Conservation (phyloP, 495 filamentous ascomycete species). For the Chlorociboria aeruginascens region DNA sequence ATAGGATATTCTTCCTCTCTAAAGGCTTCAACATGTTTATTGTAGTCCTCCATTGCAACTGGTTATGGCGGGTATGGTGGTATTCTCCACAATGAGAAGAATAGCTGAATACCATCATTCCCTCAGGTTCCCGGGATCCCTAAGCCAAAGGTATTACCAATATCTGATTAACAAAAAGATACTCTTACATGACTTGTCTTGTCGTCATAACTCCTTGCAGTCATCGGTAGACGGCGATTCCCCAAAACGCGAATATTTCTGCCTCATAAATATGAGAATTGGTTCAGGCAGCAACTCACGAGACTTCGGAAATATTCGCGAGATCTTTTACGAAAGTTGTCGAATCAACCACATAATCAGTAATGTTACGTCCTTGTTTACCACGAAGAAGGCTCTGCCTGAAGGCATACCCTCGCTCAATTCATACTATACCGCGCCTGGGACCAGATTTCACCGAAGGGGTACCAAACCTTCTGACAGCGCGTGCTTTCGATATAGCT, state of each 20-base stretch:
- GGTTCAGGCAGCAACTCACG: background rate
- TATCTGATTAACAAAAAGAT: too few species aligned
- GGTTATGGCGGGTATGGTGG: slow-evolving; percentile 4
- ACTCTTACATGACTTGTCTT: too few species aligned
- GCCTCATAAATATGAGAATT: background rate
- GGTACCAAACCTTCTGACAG: slow-evolving; percentile 53
- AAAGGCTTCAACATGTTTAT: slow-evolving; percentile 51
- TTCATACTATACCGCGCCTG: slow-evolving; percentile 50
- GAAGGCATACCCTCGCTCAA: slow-evolving; percentile 18
- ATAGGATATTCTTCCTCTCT: slow-evolving; percentile 70
- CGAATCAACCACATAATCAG: slow-evolving; percentile 7
- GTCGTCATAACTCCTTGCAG: too few species aligned
- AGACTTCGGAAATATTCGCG: background rate
- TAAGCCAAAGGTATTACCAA: too few species aligned
- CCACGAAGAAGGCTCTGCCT: slow-evolving; percentile 13
- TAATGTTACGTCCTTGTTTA: slow-evolving; percentile 19
- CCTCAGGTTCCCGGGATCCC: too few species aligned
- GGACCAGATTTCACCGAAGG: slow-evolving; percentile 45
- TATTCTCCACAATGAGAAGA: background rate
- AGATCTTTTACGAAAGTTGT: slow-evolving; percentile 3
- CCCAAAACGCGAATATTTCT: too few species aligned
- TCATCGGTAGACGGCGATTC: too few species aligned
- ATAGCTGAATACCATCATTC: too few species aligned
- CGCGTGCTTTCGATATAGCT: slow-evolving; percentile 53
- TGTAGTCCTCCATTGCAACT: slow-evolving; percentile 35